Percentiles rank a stretch among this genome's conserved stretches.
Evolutionary conservation across 2,329 filamentous ascomycete species (phyloP).

Genomic region (Calonectria fujianensis): DNA sequence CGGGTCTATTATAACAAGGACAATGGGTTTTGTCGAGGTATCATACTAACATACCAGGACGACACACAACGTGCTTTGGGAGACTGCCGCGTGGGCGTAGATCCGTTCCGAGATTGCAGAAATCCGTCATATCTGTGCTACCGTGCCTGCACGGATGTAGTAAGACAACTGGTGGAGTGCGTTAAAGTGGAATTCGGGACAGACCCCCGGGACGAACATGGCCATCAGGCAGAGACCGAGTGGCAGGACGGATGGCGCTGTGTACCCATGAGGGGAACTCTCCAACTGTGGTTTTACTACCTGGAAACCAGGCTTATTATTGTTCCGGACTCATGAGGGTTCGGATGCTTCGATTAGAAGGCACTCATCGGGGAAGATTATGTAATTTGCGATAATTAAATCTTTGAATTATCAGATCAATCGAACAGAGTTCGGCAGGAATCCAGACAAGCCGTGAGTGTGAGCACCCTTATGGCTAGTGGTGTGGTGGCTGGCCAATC

Average conservation of each 20-base stretch:
- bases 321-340: not conserved
- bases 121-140: constrained; percentile 7
- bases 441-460: not conserved
- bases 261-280: constrained; percentile 9
- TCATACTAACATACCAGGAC: constrained; percentile 2
- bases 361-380: not conserved
- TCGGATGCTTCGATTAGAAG: not conserved
- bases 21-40: constrained; percentile 4
- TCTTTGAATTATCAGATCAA: constrained; percentile 31
- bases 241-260: constrained; percentile 5
- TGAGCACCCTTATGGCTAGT: constrained; percentile 41
- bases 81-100: constrained; percentile 20
- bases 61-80: constrained; percentile 25
- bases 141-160: not conserved
- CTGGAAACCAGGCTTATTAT: constrained; percentile 11
- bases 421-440: not conserved
- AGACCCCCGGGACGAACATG: not conserved
- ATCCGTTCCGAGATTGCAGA: constrained; percentile 5
- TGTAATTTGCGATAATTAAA: not conserved
- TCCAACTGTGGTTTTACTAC: constrained; percentile 18
- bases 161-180: not conserved
- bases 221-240: not conserved
- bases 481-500: constrained; percentile 43
- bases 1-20: constrained; percentile 11
- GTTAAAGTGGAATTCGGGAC: constrained; percentile 2